Evolutionary conservation across 2,329 filamentous ascomycete genomes (phyloP), one percentile per base, ranked within the genome.

Genomic region (Diaporthe vexans): DNA sequence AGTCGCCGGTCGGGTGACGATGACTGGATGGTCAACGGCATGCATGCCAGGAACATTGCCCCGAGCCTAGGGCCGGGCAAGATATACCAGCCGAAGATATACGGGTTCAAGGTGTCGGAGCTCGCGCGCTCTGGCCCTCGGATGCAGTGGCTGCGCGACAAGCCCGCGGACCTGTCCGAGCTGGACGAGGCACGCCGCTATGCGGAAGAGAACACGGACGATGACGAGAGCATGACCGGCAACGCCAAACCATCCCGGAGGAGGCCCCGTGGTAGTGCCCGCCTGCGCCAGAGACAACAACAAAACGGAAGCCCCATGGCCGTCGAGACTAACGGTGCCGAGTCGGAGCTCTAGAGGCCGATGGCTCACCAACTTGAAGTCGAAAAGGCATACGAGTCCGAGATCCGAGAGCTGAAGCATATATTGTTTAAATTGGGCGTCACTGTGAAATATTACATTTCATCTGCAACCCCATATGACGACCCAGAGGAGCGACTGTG

Each of bases 11-110:
- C 77, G n/a, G 75, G 71, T 58, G 85, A 87, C 35, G 88, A 90
- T 75, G 84, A 86, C 11, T 26, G 71, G 33, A 86, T 89, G 77
- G 91, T 98, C 79, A 98, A 99, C 82, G 97, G 97, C 80, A 92
- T 98, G 80, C 92, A 94, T 77, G 91, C 94, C 6, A 90, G 92
- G 79, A 99, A 98, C 83, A 93, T 98, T 77, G 95, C 94, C 1
- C 95, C 97, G 0, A 95, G 95, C 1, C 88, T 99, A 3, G 97
- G 97, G 15, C 87, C 87, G 65, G 91, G 91, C 74, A 95, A 92
- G 82, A 94, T 98, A 79, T 98, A 98, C 84, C 95, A 98, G 81
- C 95, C 97, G 74, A 94, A 93, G 78, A 98, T 99, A 82, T 99
- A 98, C 84, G 97, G 97, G 37, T 99, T 99, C 86, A 91, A 94